These are phyloP conservation scores for Aspergillus melleus DNA, from an alignment of 2,329 filamentous ascomycete genomes.

Conservation along the genomic window DNA sequence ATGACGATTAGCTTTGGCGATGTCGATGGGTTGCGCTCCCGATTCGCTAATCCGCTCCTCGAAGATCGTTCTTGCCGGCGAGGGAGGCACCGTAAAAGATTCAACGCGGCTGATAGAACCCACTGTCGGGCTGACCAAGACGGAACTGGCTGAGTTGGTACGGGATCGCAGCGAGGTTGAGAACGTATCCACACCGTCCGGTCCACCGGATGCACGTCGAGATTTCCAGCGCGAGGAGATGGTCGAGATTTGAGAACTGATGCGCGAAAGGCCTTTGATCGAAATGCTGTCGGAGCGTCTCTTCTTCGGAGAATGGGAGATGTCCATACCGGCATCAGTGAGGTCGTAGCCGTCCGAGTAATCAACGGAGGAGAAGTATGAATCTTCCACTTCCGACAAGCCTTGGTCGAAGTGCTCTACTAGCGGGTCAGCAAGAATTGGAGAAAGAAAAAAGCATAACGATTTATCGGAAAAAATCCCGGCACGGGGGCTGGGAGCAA, in stretches of 20 bases:
- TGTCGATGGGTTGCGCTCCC: slow-evolving; percentile 52
- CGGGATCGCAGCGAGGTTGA: slow-evolving; percentile 40
- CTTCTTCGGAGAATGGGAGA: slow-evolving; percentile 56
- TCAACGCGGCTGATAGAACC: slow-evolving; percentile 47
- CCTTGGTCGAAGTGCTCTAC: slow-evolving; percentile 40
- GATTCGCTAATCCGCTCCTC: slow-evolving; percentile 54
- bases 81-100: slow-evolving; percentile 55
- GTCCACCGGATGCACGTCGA: slow-evolving; percentile 37
- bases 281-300: slow-evolving; percentile 51
- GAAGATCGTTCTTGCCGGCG: slow-evolving; percentile 64
- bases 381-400: slow-evolving; percentile 29
- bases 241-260: slow-evolving; percentile 69
- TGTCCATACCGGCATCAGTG: slow-evolving; percentile 65
- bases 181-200: slow-evolving; percentile 29
- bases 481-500: slow-evolving; percentile 13
- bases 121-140: slow-evolving; percentile 36
- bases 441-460: not conserved
- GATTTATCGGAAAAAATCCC: slow-evolving; percentile 2
- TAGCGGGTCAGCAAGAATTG: slow-evolving; percentile 10
- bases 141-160: slow-evolving; percentile 44
- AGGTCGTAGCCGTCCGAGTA: slow-evolving; percentile 43
- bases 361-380: slow-evolving; percentile 31
- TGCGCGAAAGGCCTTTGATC: slow-evolving; percentile 62
- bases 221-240: slow-evolving; percentile 55
- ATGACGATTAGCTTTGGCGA: slow-evolving; percentile 53